Base-by-base conservation (phyloP, 202 grass and related monocot genomes). In the Eragrostis tef region DNA sequence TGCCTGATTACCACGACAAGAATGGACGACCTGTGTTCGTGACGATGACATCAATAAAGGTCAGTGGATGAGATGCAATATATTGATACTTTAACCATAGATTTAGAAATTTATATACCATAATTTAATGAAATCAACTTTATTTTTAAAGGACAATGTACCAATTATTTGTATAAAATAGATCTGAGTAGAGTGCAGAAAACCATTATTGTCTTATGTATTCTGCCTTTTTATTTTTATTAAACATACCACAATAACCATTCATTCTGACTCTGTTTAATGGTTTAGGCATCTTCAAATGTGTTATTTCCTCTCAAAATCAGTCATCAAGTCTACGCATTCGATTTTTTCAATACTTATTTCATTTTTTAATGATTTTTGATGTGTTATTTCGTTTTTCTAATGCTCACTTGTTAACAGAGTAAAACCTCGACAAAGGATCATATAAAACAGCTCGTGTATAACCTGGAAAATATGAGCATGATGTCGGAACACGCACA, bases 381-480 rank as follows among this genome's bases (percentile, higher is more conserved):
- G 31, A 2, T 54, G 0, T 36, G 10, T 3, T 34, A 19, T 65
- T 20, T 14, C 26, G 29, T 4, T 53, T 29, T 74, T 8, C 10
- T 50, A 27, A 2, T 10, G 0, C 24, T 19, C 3, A 24, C 64
- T 25, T 64, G 54, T 71, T 47, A 26, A 73, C 79, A 93, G 91
- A 84, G 86, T 63, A 84, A 74, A 36, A 79, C 34, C 34, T 84
- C 83, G 17, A 0, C 2, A 15, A 88, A 90, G 73, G 91, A 87
- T 22, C 91, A 83, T 63, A 81, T 93, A 20, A 88, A 64, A 43
- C 81, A 88, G 44, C 39, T 93, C 36, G 88, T 93, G 3, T 88
- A 93, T 47, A 57, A 84, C 70, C 70, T 93, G 19, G 91, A 93
- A 77, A 74, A 70, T 64, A 22, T 89, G 1, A 58, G 77, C 25